Evolutionary conservation across 2,329 filamentous ascomycete species (phyloP).

Genomic region (Rutstroemia sp.): DNA sequence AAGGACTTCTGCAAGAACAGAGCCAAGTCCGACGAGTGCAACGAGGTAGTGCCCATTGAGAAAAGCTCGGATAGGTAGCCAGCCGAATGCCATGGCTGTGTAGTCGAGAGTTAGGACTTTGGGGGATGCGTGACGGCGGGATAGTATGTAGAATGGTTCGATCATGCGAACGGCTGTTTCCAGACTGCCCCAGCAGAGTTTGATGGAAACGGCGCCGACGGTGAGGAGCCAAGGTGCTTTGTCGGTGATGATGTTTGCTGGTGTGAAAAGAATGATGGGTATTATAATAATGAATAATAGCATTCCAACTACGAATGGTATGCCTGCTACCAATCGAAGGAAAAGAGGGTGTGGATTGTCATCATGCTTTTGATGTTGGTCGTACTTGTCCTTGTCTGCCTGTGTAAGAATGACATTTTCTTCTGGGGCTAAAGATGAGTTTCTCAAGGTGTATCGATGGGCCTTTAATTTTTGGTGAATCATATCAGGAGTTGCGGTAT

Average conservation of each 20-base stretch:
- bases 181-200: constrained; percentile 60
- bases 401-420: constrained; percentile 38
- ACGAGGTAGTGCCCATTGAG: constrained; percentile 58
- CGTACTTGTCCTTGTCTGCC: constrained; percentile 39
- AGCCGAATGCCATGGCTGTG: constrained; percentile 62
- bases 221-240: constrained; percentile 60
- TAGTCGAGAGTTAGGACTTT: constrained; percentile 65
- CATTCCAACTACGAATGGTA: constrained; percentile 54
- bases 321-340: constrained; percentile 50
- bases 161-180: constrained; percentile 66
- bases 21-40: constrained; percentile 61
- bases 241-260: constrained; percentile 48
- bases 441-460: constrained; percentile 61
- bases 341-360: constrained; percentile 63
- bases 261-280: constrained; percentile 53
- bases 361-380: constrained; percentile 39
- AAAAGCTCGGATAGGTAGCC: constrained; percentile 53
- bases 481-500: constrained; percentile 56
- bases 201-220: constrained; percentile 56
- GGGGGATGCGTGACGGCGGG: constrained; percentile 55
- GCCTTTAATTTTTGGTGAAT: constrained; percentile 62
- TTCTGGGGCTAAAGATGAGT: constrained; percentile 63
- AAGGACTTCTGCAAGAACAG: constrained; percentile 64
- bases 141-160: constrained; percentile 67
- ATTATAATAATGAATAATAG: constrained; percentile 49